Evolutionary conservation across 306 rosid genomes (phyloP).

Genomic region (Boehmeria nivea): DNA sequence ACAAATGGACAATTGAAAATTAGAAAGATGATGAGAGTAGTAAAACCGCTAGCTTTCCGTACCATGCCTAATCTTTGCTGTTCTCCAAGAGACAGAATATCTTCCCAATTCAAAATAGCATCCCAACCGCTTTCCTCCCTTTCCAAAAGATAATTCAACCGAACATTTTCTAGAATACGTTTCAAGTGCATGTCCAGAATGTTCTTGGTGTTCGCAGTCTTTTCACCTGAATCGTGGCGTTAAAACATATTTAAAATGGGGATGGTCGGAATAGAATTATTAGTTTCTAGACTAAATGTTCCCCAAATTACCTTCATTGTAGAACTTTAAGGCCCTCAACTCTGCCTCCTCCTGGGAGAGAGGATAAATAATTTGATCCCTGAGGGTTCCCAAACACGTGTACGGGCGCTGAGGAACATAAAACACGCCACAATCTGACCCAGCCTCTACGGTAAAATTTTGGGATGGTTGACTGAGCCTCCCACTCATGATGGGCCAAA

Average conservation of each 20-base stretch:
- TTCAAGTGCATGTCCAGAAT: constrained; percentile 58
- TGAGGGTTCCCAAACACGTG: constrained; percentile 90
- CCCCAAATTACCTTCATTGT: constrained; percentile 51
- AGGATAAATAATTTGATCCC: constrained; percentile 98
- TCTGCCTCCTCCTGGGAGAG: constrained; percentile 83
- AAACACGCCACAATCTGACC: constrained; percentile 62
- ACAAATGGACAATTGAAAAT: too few relatives aligned
- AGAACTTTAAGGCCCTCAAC: constrained; percentile 46
- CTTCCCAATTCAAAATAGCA: constrained; percentile 88
- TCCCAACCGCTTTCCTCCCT: constrained; percentile 85
- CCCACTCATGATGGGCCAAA: constrained; percentile 88
- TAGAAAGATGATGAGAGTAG: too few relatives aligned
- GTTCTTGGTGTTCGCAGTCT: constrained; percentile 26
- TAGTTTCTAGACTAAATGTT: neutral
- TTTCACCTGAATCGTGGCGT: constrained; percentile 50
- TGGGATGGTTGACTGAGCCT: constrained; percentile 59
- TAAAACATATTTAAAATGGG: too few relatives aligned
- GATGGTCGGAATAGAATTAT: too few relatives aligned
- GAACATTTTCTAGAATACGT: constrained; percentile 74
- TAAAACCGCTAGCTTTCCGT: too few relatives aligned
- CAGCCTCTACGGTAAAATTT: constrained; percentile 43
- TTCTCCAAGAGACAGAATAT: constrained; percentile 89
- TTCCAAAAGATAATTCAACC: constrained; percentile 88
- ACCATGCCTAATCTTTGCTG: constrained; percentile 99
- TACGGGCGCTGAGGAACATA: constrained; percentile 98